Evolutionary conservation across 306 rosid species (phyloP), one percentile per base, ranked within the genome.

Genomic region (Prunus mume): DNA sequence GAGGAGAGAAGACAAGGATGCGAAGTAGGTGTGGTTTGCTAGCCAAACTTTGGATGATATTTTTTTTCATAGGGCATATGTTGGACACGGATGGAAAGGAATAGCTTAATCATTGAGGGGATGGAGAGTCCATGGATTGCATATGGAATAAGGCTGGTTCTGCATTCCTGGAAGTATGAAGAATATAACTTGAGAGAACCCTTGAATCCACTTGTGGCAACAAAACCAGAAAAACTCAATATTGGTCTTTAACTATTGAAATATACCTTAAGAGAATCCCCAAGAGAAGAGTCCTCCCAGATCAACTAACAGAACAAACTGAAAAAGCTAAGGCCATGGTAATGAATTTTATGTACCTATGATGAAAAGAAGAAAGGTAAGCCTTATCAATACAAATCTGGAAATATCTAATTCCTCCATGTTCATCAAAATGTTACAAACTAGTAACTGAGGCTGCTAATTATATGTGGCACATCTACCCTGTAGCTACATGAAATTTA

Each of bases 251-350:
- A 25, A 13, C 57, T 47, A 68, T 22, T 7, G 17, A 22, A n/a
- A 27, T 7, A 25, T 38, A 38, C 9, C 43, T 68, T 49, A 25
- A 25, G 15, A 56, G 14, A 14, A 32, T 14, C 54, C 19, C 34
- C n/a, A 47, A 11, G 52, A n/a, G 52, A 66, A 68, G 73, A 49
- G 73, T 47, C 24, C 54, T 46, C 73, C 41, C 24, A 68, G 43
- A 52, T 47, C 43, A 47, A 49, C n/a, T 13, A 38, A 45, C 43
- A 28, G 49, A 67, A 67, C 43, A 43, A 45, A 67, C 55, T 11
- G 56, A 30, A 45, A 65, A 1, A 15, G 11, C 14, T 69, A 3
- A 24, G 15, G 41, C 41, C 12, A 47, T 22, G 24, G 19, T 14
- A 19, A 46, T 68, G 2, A 47, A 49, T 20, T 69, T 13, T 25